Evolutionary conservation across 331 rosid genomes (phyloP).

Genomic region (Spiraea crenata): DNA sequence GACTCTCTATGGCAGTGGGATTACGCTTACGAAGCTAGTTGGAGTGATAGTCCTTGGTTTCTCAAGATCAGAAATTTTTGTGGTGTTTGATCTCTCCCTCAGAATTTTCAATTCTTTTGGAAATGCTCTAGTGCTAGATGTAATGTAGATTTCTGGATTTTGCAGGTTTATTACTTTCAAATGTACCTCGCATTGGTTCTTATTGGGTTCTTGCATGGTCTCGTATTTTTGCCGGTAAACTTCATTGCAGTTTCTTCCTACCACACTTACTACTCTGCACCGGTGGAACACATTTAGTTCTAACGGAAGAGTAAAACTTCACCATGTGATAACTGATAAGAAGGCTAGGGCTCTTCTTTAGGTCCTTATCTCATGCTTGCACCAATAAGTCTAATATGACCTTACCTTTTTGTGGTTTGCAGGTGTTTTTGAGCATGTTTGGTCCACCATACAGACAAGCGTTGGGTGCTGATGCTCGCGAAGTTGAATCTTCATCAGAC

Average conservation of each 20-base stretch:
- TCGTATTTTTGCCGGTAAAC: conserved; percentile 89
- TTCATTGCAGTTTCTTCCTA: conserved; percentile 12
- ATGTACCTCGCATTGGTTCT: conserved; percentile 94
- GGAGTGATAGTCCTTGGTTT: conserved; percentile 91
- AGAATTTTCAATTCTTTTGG: conserved; percentile 17
- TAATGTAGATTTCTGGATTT: conserved; percentile 26
- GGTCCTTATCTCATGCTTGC: background rate
- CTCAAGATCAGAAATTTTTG: conserved; percentile 91
- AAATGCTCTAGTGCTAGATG: conserved; percentile 9
- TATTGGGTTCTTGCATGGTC: conserved; percentile 95
- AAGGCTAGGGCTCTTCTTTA: too few relatives aligned
- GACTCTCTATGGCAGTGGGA: conserved; percentile 64
- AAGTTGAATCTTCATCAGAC: conserved; percentile 45
- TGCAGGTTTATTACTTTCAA: conserved; percentile 94
- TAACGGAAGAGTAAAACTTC: too few relatives aligned
- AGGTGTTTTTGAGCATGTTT: conserved; percentile 82
- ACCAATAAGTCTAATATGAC: background rate
- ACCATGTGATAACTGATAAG: too few relatives aligned
- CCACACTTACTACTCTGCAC: background rate
- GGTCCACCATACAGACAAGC: conserved; percentile 67
- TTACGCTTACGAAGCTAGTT: conserved; percentile 92
- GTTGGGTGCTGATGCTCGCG: conserved; percentile 16
- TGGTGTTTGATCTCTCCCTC: conserved; percentile 51
- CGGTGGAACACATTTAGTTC: background rate
- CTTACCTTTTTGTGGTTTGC: conserved; percentile 22